phyloP scores from a whole-genome alignment of 139 green algal species.

The Eudorina sp. region DNA sequence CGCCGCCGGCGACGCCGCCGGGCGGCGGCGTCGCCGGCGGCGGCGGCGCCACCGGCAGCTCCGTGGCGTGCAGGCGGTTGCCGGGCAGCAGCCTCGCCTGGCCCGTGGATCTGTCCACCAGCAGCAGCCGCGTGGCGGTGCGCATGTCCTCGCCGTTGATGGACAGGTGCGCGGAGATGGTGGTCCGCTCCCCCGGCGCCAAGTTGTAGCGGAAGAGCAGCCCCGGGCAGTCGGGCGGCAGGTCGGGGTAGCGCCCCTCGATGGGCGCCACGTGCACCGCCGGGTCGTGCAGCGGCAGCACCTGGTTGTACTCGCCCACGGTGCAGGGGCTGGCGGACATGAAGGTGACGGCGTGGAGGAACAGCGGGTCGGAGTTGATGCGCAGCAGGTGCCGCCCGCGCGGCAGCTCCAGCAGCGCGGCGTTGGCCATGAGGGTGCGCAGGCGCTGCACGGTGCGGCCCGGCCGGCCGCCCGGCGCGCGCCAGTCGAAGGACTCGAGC shows the following conservation, averaged over 20 bases:
- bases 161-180: conserved; percentile 38
- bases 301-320: conserved; percentile 46
- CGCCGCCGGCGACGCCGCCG: not conserved
- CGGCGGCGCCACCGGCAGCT: not conserved
- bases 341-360: conserved; percentile 65
- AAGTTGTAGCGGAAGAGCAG: conserved; percentile 54
- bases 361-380: conserved; percentile 42
- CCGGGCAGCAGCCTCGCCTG: conserved; percentile 6
- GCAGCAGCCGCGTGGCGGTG: conserved; percentile 44
- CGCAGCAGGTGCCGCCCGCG: conserved; percentile 75
- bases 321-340: conserved; percentile 34
- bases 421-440: conserved; percentile 53
- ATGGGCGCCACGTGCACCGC: not conserved
- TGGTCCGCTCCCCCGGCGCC: conserved; percentile 14
- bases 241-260: not conserved
- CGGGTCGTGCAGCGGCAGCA: not conserved
- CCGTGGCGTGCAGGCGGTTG: conserved; percentile 38
- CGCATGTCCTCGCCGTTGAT: conserved; percentile 60
- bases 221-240: not conserved
- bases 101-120: conserved; percentile 57
- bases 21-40: not conserved
- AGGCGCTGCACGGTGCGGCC: conserved; percentile 60
- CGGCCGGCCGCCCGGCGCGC: not conserved
- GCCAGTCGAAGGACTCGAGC: conserved; percentile 61
- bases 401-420: conserved; percentile 64